These are phyloP conservation scores for Vitis rupestris DNA, from an alignment of 164 flowering plant genomes.

Conservation along the genomic window DNA sequence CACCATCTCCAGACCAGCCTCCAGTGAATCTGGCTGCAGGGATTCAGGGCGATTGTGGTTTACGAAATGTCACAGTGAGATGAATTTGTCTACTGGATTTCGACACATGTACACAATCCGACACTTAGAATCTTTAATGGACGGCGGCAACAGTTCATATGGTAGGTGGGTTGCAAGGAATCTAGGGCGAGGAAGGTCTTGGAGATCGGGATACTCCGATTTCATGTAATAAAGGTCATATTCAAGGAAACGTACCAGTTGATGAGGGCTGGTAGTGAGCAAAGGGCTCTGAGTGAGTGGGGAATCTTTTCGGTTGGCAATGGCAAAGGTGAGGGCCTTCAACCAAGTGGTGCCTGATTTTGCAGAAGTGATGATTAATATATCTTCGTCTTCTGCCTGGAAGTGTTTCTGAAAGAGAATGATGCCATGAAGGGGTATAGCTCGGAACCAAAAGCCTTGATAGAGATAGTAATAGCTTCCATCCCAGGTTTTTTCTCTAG, in stretches of 20 bases:
- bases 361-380: slow-evolving; percentile 4
- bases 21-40: too few species aligned
- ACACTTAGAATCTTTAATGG: slow-evolving; percentile 9
- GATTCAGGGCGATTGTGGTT: too few species aligned
- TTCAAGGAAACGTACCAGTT: slow-evolving; percentile 18
- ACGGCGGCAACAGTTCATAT: slow-evolving; percentile 5
- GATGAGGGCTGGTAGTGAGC: slow-evolving; percentile 13
- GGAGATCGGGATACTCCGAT: not conserved
- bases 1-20: too few species aligned
- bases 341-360: slow-evolving; percentile 33
- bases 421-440: not conserved
- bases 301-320: not conserved
- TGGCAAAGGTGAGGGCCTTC: slow-evolving; percentile 13
- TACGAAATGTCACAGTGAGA: too few species aligned
- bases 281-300: not conserved
- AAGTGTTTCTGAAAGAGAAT: slow-evolving; percentile 10
- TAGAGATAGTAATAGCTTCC: not conserved
- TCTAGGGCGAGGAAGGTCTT: slow-evolving; percentile 12
- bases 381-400: slow-evolving; percentile 14
- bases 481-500: not conserved
- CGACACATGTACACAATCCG: slow-evolving; percentile 16
- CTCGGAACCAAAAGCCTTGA: not conserved
- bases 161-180: slow-evolving; percentile 18
- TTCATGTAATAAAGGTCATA: not conserved
- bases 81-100: not conserved